Conservation (phyloP, 208 protist genomes). For the Wallacemonas rigidus region DNA sequence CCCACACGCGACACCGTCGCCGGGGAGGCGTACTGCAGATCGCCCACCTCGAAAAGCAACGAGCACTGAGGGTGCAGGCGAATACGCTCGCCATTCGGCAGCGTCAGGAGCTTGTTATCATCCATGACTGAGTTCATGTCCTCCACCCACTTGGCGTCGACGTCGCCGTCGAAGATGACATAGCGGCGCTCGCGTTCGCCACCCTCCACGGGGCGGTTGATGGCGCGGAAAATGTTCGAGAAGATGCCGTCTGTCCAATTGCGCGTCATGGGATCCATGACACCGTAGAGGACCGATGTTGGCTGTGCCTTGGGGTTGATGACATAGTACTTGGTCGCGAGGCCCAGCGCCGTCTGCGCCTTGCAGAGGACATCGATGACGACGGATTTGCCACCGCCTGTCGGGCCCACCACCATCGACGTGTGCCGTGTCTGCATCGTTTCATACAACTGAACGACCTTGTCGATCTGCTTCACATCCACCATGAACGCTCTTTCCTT, state of each 20-base stretch:
- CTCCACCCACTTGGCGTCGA: conserved; percentile 99
- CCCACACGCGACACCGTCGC: conserved; percentile 98
- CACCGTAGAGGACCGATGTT: conserved; percentile 97
- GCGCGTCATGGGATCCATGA: conserved; percentile 98
- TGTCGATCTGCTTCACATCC: conserved; percentile 95
- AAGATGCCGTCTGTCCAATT: conserved; percentile 99
- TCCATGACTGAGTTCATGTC: conserved; percentile 99
- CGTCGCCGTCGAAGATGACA: conserved; percentile 99
- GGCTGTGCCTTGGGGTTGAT: conserved; percentile 99
- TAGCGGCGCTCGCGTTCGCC: conserved; percentile 91
- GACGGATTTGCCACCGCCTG: conserved; percentile 98
- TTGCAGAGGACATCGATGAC: conserved; percentile 95
- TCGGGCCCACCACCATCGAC: conserved; percentile 98
- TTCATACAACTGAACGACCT: conserved; percentile 99
- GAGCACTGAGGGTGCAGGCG: conserved; percentile 93
- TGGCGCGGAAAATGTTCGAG: conserved; percentile 98
- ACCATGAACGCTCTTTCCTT: conserved; percentile 78
- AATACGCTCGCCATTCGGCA: conserved; percentile 99
- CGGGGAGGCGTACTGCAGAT: conserved; percentile 99
- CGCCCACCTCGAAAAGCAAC: conserved; percentile 98
- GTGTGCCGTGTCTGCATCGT: conserved; percentile 99
- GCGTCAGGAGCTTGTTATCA: conserved; percentile 99
- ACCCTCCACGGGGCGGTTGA: conserved; percentile 90
- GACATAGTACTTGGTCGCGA: conserved; percentile 93
- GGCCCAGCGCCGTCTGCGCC: conserved; percentile 93